phyloP scores from a whole-genome alignment of 139 green algal species.

The Tetraselmis chui region DNA sequence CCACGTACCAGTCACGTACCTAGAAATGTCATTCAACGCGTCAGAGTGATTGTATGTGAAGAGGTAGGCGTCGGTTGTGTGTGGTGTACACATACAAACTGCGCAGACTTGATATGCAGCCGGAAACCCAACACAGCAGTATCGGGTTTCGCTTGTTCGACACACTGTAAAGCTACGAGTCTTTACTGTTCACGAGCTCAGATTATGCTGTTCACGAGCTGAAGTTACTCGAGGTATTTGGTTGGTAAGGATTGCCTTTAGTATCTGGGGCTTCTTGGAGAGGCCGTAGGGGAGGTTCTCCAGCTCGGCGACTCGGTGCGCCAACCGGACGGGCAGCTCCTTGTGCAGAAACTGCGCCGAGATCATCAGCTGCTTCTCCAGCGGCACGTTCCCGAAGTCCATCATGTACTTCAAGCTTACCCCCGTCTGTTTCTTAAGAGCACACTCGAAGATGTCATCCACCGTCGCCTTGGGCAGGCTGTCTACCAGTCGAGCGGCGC shows the following conservation, averaged over 20 bases:
- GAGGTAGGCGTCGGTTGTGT: too few relatives aligned
- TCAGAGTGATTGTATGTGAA: too few relatives aligned
- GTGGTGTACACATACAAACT: too few relatives aligned
- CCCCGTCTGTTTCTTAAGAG: constrained; percentile 91
- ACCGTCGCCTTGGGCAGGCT: constrained; percentile 22
- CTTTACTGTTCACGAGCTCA: background rate
- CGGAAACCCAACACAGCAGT: background rate
- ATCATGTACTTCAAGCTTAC: constrained; percentile 97
- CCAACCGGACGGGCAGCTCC: constrained; percentile 90
- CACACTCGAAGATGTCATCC: constrained; percentile 83
- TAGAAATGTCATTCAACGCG: too few relatives aligned
- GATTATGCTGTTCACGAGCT: background rate
- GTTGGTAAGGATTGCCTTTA: constrained; percentile 65
- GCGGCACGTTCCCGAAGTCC: constrained; percentile 89
- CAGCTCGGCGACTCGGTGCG: constrained; percentile 91
- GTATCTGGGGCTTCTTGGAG: constrained; percentile 74
- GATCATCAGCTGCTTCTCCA: constrained; percentile 85
- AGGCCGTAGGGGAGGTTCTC: constrained; percentile 96
- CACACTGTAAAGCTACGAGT: background rate
- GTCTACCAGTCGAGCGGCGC: background rate
- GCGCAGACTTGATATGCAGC: too few relatives aligned
- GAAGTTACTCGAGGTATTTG: background rate
- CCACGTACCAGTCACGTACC: constrained; percentile 98
- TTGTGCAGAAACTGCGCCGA: constrained; percentile 96
- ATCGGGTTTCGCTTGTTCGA: background rate